Evolutionary conservation across 1,139 yeast species (phyloP).

Genomic region (Yamadazyma spencermartinsiae): DNA sequence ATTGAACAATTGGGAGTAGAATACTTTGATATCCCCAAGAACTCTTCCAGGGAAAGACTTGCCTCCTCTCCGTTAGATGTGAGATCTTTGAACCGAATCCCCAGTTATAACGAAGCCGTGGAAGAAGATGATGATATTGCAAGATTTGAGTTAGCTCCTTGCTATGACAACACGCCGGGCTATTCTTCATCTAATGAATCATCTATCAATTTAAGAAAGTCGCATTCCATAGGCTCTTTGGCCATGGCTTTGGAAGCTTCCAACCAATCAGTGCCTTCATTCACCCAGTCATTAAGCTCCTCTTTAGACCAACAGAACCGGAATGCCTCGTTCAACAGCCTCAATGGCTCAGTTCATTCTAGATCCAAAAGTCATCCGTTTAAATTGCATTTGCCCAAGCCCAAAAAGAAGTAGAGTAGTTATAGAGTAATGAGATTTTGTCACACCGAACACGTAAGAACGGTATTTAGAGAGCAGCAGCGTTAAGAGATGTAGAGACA

Average conservation of each 20-base stretch:
- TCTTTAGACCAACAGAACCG: background rate
- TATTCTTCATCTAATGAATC: constrained; percentile 2
- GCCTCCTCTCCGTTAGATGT: constrained; percentile 12
- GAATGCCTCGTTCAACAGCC: background rate
- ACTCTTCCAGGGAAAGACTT: constrained; percentile 19
- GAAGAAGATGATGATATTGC: constrained; percentile 21
- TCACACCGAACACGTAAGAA: background rate
- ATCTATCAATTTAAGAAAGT: constrained; percentile 3
- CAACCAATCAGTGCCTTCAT: constrained; percentile 1
- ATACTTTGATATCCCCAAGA: constrained; percentile 17
- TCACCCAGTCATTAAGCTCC: background rate
- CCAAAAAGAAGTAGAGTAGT: constrained; percentile 6
- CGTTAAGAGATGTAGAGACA: background rate
- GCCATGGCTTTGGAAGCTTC: background rate
- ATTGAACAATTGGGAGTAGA: constrained; percentile 35
- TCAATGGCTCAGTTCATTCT: constrained; percentile 4
- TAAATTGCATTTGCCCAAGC: constrained; percentile 12
- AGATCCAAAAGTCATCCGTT: constrained; percentile 12
- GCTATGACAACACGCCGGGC: constrained; percentile 13
- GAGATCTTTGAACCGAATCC: constrained; percentile 20
- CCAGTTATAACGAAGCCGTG: constrained; percentile 25
- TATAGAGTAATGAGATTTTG: background rate
- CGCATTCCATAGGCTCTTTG: constrained; percentile 5
- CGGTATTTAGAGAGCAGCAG: background rate
- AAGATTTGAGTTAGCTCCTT: constrained; percentile 21